phyloP scores from a whole-genome alignment of 371 early-diverging fungal species.

The Nematocida major region DNA sequence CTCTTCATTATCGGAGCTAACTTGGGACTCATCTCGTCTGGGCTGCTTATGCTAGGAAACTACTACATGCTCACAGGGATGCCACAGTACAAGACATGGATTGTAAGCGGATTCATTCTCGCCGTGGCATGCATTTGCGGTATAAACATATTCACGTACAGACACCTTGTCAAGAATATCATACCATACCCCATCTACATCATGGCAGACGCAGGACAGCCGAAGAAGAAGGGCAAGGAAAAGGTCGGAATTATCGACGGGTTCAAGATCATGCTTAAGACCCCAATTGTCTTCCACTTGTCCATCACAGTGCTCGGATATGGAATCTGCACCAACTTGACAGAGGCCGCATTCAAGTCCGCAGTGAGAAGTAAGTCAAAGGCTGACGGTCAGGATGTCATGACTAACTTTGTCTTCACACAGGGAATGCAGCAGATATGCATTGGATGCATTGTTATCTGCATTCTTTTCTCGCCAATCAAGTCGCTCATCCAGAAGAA shows the following conservation, averaged over 20 bases:
- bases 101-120: conserved; percentile 50
- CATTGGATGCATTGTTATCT: conserved; percentile 56
- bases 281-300: conserved; percentile 58
- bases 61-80: conserved; percentile 29
- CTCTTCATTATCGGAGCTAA: conserved; percentile 63
- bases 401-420: conserved; percentile 43
- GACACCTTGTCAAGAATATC: conserved; percentile 55
- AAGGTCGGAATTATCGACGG: conserved; percentile 59
- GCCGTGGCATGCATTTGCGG: conserved; percentile 43
- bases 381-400: conserved; percentile 35
- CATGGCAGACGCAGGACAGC: conserved; percentile 4
- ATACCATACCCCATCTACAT: conserved; percentile 59
- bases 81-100: conserved; percentile 25
- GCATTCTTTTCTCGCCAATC: conserved; percentile 59
- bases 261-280: conserved; percentile 58
- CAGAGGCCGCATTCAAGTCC: conserved; percentile 61
- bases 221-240: conserved; percentile 53
- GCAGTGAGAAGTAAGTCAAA: conserved; percentile 50
- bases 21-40: conserved; percentile 59
- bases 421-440: conserved; percentile 57
- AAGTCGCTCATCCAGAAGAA: conserved; percentile 54
- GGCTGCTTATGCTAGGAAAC: conserved; percentile 41
- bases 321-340: conserved; percentile 60
- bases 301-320: conserved; percentile 63
- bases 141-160: conserved; percentile 50